Evolutionary conservation across 1,284 basidiomycete species (phyloP), one percentile per base, ranked within the genome.

Genomic region (Tremellales sp.): DNA sequence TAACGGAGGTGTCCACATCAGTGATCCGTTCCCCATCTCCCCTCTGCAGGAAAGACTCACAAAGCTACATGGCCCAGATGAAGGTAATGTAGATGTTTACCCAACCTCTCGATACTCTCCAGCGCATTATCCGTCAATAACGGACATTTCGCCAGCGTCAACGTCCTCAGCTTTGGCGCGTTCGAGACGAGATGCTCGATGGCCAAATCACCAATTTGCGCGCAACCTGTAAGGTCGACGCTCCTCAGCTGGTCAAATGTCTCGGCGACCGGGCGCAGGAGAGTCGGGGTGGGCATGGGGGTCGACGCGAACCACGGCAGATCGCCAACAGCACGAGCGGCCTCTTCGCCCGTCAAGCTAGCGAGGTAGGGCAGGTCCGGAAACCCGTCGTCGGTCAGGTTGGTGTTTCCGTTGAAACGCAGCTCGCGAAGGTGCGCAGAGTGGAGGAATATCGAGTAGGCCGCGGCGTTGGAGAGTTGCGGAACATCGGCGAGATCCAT

Each of bases 81-180:
- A 32, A 99, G 78, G 68, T 95, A 92, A 72, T 98, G 95, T 28
- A 99, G 70, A 65, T 93, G 84, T 67, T 88, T 87, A 22, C 94
- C 94, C 14, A 99, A 78, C 62, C 78, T 79, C 64, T 87, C 86
- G 33, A 98, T 90, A 53, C 81, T 86, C 63, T 88, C 85, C 24
- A 97, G 80, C 3, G 86, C 80, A 44, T 79, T 80, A 71, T 98
- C 92, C 8, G 94, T 95, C 62, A 99, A 76, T 35, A 81, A 74
- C 3, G 76, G 73, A 68, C 95, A 99, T 72, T 97, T 98, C 43
- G 92, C 88, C 36, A 99, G 75, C 24, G 93, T 88, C 33, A 99
- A 77, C 61, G 87, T 93, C 56, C 95, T 83, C 57, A 99, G 86
- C 68, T 87, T 87, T 6, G 91, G 88, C 19, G 91, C 87, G 60